A percentile compares a stretch with the other conserved stretches of the same genome.
Conservation (phyloP, 192 early-diverging fungal species). For the Coemansia sp. region DNA sequence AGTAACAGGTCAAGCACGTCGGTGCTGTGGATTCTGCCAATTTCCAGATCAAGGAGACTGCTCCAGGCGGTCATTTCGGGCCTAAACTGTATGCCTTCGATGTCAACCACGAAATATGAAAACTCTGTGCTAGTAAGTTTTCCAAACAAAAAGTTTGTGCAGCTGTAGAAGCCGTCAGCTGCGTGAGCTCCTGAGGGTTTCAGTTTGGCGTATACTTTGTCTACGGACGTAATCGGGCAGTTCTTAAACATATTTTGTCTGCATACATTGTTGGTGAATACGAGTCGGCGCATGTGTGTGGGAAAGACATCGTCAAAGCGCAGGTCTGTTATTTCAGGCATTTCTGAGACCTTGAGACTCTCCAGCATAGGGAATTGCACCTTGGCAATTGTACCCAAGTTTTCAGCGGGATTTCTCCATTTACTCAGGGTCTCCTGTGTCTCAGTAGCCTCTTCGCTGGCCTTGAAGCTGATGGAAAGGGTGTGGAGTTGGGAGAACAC, state of each 20-base stretch:
- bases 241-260: not conserved
- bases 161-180: not conserved
- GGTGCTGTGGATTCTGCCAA: not conserved
- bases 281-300: not conserved
- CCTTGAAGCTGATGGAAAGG: not conserved
- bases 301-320: constrained; percentile 1
- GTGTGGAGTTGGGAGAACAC: not conserved
- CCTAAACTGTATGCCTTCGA: not conserved
- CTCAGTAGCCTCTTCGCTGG: not conserved
- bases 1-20: not conserved
- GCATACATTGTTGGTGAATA: not conserved
- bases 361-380: constrained; percentile 3
- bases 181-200: not conserved
- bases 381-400: not conserved
- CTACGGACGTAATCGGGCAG: not conserved
- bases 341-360: not conserved
- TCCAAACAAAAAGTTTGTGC: constrained; percentile 1
- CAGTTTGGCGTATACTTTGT: not conserved
- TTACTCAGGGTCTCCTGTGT: not conserved
- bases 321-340: not conserved
- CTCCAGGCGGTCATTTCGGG: not conserved
- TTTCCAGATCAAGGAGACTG: not conserved
- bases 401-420: not conserved
- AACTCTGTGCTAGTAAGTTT: not conserved
- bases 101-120: not conserved